These are phyloP conservation scores for Didymella exigua DNA, from an alignment of 2,329 filamentous ascomycete genomes.

Conservation along the genomic window DNA sequence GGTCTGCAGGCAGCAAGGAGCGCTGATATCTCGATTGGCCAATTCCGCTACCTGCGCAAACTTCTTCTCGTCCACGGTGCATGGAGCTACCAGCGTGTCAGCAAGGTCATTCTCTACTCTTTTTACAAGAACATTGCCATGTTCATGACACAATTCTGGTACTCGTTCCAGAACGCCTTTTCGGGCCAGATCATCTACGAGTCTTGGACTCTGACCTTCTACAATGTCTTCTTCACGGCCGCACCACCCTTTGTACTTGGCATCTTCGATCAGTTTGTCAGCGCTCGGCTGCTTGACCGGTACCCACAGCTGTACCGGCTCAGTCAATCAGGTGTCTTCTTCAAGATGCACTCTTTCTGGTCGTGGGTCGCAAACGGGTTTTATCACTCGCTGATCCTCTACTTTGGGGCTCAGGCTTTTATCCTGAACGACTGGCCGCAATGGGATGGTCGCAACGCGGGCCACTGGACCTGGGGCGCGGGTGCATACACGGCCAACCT, in stretches of 20 bases:
- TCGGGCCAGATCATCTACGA: conserved; percentile 98
- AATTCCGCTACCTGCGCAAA: conserved; percentile 95
- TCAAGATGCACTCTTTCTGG: conserved; percentile 89
- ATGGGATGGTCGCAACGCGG: conserved; percentile 78
- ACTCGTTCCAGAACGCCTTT: conserved; percentile 97
- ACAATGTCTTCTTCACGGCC: conserved; percentile 98
- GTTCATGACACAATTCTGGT: conserved; percentile 99
- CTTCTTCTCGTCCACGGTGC: conserved; percentile 91
- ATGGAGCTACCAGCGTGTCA: conserved; percentile 97
- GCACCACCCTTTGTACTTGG: conserved; percentile 91
- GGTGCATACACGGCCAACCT: conserved; percentile 94
- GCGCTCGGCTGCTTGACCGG: conserved; percentile 86
- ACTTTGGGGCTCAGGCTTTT: conserved; percentile 80
- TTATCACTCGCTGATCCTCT: conserved; percentile 94
- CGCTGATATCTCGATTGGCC: conserved; percentile 92
- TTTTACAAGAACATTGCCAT: conserved; percentile 99
- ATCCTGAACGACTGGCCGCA: conserved; percentile 81
- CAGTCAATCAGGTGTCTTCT: conserved; percentile 91
- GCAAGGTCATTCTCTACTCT: conserved; percentile 96
- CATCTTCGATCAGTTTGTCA: conserved; percentile 97
- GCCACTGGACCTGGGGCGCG: conserved; percentile 98
- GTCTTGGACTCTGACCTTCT: conserved; percentile 99
- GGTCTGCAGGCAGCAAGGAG: conserved; percentile 95
- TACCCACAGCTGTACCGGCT: conserved; percentile 96
- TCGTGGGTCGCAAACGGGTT: conserved; percentile 94